Base-by-base conservation (phyloP, 2,329 filamentous ascomycete species). In the Beauveria brongniartii region DNA sequence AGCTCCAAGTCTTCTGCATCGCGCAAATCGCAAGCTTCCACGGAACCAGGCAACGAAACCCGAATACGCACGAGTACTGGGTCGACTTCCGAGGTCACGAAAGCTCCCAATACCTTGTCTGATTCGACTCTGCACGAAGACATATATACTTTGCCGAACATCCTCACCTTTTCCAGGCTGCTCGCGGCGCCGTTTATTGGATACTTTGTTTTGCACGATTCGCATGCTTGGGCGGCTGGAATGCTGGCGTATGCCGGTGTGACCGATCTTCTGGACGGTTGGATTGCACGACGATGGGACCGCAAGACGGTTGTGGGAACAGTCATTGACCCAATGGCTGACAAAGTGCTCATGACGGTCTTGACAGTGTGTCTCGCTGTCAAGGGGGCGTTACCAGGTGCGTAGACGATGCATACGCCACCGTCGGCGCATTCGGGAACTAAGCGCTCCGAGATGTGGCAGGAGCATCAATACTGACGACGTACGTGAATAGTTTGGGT, bases 131-230 rank as follows among this genome's bases (percentile, higher is more conserved):
- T 73, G 9, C 90, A 88, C 71, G 94, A 99, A 75, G 92, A 99
- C 71, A 96, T 99, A 70, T 97, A 96, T 78, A 99, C 91, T 41
- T 71, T 99, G n/a, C 94, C 94, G 46, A 99, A 99, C 72, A 80
- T 96, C 64, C 82, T 99, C 58, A 99, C 94, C 1, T 87, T 93
- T 66, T 90, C 91, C 2, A 89, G 94, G 3, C 84, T 99, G 44
- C 72, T 90, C 55, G 88, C 90, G 1, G 90, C 94, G 1, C 94
- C 94, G 0, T 80, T 89, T 34, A 85, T 97, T 52, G 94, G 93
- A 61, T 97, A 96, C 72, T 84, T 94, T 24, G 87, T 99, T 62
- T 80, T 97, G 3, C 84, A 95, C 67, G 88, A 94, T 70, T 82
- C 92, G 48, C 88, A 95, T 71, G 80, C 83, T 37, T 86, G 85